A percentile compares a stretch with the other conserved stretches of the same genome.
These are phyloP conservation scores for Shiraia sp. DNA, from an alignment of 2,329 filamentous ascomycete species.

Conservation along the genomic window DNA sequence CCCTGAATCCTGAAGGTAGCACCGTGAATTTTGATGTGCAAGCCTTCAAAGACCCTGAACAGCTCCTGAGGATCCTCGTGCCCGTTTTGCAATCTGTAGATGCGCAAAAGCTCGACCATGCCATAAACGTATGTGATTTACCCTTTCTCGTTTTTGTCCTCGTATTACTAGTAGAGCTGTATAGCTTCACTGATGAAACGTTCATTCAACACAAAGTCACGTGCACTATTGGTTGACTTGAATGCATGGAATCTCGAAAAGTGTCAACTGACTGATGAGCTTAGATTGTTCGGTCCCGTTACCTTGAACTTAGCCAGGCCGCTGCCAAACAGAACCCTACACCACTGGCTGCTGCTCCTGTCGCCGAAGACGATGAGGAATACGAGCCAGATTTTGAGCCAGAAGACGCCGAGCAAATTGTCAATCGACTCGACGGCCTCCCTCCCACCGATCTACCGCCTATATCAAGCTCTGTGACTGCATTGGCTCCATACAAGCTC, in stretches of 20 bases:
- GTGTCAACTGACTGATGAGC: slow-evolving; percentile 16
- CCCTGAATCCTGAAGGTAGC: slow-evolving; percentile 74
- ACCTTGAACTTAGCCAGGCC: slow-evolving; percentile 48
- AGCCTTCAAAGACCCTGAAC: slow-evolving; percentile 68
- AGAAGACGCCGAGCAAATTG: slow-evolving; percentile 76
- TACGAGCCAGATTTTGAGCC: slow-evolving; percentile 88
- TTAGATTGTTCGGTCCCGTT: slow-evolving; percentile 49
- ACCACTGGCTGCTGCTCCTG: slow-evolving; percentile 46
- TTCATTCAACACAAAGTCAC: slow-evolving; percentile 7
- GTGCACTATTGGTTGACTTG: slow-evolving; percentile 1
- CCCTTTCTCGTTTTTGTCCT: background rate
- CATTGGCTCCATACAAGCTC: slow-evolving; percentile 74
- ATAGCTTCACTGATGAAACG: too few species aligned
- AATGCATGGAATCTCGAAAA: background rate
- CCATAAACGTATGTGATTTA: slow-evolving; percentile 65
- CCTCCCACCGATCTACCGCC: slow-evolving; percentile 60
- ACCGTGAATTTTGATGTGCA: slow-evolving; percentile 82
- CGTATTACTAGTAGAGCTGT: background rate
- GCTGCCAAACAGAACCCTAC: slow-evolving; percentile 43
- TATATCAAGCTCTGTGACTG: slow-evolving; percentile 36
- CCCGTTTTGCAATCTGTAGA: slow-evolving; percentile 76
- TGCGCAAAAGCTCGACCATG: slow-evolving; percentile 67
- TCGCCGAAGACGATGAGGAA: slow-evolving; percentile 80
- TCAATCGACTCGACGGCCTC: slow-evolving; percentile 74
- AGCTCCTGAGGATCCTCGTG: slow-evolving; percentile 81